These are phyloP conservation scores for Blastomyces gilchristii DNA, from an alignment of 2,329 filamentous ascomycete species.

Conservation along the genomic window DNA sequence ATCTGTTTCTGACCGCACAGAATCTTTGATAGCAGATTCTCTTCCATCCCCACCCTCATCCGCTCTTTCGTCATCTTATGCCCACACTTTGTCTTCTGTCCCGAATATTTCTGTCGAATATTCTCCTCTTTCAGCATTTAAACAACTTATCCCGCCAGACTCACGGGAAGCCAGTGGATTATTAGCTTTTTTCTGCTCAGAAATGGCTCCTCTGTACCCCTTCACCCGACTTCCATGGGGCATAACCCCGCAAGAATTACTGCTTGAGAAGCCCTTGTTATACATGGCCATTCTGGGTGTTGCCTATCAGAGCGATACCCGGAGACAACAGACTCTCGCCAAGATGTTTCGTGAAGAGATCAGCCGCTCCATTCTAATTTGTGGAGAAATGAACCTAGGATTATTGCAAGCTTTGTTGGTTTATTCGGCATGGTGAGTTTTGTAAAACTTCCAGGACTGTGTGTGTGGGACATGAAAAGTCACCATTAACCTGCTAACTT, in stretches of 20 bases:
- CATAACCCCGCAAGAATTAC: background rate
- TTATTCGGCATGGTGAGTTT: conserved; percentile 2
- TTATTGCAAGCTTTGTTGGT: background rate
- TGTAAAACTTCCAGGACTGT: background rate
- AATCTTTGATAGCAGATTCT: background rate
- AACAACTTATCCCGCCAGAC: background rate
- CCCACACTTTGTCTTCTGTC: background rate
- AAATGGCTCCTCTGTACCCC: background rate
- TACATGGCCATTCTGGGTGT: background rate
- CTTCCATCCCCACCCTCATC: background rate
- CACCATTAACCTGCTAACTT: background rate
- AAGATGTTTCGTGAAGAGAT: background rate
- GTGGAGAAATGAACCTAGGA: background rate
- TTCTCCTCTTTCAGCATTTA: background rate
- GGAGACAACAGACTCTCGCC: background rate
- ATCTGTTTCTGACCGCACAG: background rate
- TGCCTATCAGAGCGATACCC: conserved; percentile 1
- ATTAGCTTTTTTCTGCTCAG: background rate
- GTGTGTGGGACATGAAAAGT: background rate
- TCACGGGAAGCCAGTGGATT: background rate
- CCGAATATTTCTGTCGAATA: background rate
- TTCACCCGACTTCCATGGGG: background rate
- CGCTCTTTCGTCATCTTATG: background rate
- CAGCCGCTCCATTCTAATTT: background rate
- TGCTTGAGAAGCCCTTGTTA: background rate